phyloP scores from a whole-genome alignment of 305 asterid species.

The Solanum aculeatissimum region DNA sequence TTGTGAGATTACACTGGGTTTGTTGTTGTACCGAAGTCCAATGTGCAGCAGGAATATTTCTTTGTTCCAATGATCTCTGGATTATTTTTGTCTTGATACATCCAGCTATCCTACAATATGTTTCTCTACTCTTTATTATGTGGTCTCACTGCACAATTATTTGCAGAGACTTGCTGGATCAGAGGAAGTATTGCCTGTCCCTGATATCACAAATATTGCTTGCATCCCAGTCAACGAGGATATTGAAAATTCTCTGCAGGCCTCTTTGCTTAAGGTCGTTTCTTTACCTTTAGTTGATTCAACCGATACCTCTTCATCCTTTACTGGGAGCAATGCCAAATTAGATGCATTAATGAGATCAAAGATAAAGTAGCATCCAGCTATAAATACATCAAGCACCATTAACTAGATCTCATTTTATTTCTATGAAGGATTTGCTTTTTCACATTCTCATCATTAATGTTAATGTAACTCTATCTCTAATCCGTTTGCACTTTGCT shows the following conservation, averaged over 20 bases:
- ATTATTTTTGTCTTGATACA: neutral
- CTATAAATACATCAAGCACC: neutral
- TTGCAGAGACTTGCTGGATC: conserved; percentile 81
- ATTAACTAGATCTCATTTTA: neutral
- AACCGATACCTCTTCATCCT: neutral
- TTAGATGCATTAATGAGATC: neutral
- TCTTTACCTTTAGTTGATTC: neutral
- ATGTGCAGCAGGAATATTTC: neutral
- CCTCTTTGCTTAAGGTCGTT: conserved; percentile 70
- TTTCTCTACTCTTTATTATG: neutral
- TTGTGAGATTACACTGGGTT: neutral
- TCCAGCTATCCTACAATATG: neutral
- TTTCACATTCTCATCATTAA: neutral
- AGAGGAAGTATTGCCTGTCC: conserved; percentile 72
- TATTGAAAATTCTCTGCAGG: conserved; percentile 45
- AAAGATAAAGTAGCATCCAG: neutral
- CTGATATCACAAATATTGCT: conserved; percentile 27
- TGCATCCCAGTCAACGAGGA: conserved; percentile 32
- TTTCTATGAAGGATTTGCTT: neutral
- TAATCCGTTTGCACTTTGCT: neutral
- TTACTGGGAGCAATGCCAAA: neutral
- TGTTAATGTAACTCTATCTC: neutral
- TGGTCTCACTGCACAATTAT: neutral
- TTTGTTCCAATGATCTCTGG: neutral
- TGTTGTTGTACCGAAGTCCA: neutral